Conservation (phyloP, 2,329 filamentous ascomycete species). For the Cytospora piceicola region DNA sequence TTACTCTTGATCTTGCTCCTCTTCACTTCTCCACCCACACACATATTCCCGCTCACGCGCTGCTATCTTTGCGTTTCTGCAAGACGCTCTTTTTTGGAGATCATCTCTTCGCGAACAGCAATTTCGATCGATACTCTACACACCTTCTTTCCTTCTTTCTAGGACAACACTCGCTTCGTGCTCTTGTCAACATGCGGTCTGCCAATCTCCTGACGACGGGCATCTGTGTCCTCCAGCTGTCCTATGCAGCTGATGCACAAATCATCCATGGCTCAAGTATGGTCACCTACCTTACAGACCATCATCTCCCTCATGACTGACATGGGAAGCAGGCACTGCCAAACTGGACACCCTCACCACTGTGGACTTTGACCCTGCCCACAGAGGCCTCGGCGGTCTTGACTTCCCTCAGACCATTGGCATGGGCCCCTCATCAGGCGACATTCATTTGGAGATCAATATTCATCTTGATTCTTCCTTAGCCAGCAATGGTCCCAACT, state of each 20-base stretch:
- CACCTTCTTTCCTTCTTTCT: slow-evolving; percentile 11
- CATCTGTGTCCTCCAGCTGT: slow-evolving; percentile 16
- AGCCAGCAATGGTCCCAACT: neutral
- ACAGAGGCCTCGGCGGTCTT: slow-evolving; percentile 11
- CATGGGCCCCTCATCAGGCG: slow-evolving; percentile 7
- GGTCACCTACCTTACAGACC: neutral
- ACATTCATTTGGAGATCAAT: slow-evolving; percentile 28
- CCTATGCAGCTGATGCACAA: neutral
- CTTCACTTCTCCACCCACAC: slow-evolving; percentile 4
- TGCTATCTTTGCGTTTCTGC: slow-evolving; percentile 11
- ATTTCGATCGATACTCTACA: slow-evolving; percentile 30
- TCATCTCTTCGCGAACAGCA: slow-evolving; percentile 30
- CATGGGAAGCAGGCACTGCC: neutral
- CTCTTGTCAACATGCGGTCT: slow-evolving; percentile 17
- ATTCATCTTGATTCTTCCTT: slow-evolving; percentile 21
- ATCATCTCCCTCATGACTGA: neutral
- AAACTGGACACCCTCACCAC: slow-evolving; percentile 7
- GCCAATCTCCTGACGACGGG: slow-evolving; percentile 11
- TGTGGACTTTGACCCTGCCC: neutral
- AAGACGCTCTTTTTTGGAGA: slow-evolving; percentile 31
- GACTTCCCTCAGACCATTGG: slow-evolving; percentile 20
- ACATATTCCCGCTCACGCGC: slow-evolving; percentile 1
- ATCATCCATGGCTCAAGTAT: neutral
- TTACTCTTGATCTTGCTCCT: slow-evolving; percentile 18
- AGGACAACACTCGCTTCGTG: neutral